phyloP scores from a whole-genome alignment of 371 early-diverging fungal genomes.

The Mucor circinelloides region DNA sequence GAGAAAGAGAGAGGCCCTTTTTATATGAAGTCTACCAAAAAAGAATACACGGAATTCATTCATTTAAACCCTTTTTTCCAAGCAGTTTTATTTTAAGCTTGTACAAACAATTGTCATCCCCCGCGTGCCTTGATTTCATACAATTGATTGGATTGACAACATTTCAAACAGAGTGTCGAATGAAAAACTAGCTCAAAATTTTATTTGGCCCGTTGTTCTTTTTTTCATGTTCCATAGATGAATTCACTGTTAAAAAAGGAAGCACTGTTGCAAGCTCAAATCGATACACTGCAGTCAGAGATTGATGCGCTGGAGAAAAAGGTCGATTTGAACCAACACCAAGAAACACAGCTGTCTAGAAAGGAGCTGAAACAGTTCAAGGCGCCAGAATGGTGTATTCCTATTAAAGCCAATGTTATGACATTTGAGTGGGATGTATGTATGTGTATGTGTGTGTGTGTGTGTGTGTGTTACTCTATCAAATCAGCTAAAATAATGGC shows the following conservation, averaged over 20 bases:
- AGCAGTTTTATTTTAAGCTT: neutral
- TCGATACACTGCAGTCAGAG: constrained; percentile 60
- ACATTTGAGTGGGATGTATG: constrained; percentile 90
- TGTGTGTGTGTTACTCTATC: neutral
- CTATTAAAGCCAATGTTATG: constrained; percentile 93
- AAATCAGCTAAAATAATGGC: neutral
- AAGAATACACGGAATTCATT: constrained; percentile 1
- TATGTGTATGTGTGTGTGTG: constrained; percentile 1
- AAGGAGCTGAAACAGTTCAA: constrained; percentile 81
- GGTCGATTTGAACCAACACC: constrained; percentile 9
- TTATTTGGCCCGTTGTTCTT: neutral
- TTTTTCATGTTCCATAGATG: constrained; percentile 1
- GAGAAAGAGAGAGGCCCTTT: neutral
- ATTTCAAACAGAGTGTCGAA: constrained; percentile 1
- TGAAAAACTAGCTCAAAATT: neutral
- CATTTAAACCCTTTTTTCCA: constrained; percentile 9
- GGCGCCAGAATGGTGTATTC: constrained; percentile 93
- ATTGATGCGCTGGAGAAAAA: constrained; percentile 61
- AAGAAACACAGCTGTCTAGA: neutral
- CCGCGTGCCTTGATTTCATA: constrained; percentile 4
- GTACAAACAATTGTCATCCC: neutral
- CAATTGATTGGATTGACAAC: constrained; percentile 1
- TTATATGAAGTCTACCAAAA: neutral
- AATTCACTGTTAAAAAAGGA: constrained; percentile 53
- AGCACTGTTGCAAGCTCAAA: constrained; percentile 54